Evolutionary conservation across 371 early-diverging fungal species (phyloP).

Genomic region (Mortierella sp.): DNA sequence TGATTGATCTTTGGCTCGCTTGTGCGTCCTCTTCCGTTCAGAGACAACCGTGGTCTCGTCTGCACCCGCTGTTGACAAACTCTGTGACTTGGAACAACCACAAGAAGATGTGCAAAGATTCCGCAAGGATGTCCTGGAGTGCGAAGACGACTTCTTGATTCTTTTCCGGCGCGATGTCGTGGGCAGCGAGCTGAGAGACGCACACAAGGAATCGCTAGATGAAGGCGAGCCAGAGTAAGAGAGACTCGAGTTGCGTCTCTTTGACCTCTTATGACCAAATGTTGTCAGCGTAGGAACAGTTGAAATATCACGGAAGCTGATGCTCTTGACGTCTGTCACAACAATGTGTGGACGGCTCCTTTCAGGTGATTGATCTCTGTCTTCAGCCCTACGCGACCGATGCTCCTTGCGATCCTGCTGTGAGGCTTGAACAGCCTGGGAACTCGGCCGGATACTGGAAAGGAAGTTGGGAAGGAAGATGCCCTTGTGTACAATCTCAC

Average conservation of each 20-base stretch:
- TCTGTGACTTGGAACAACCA: conserved; percentile 16
- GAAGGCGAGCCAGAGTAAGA: conserved; percentile 12
- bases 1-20: not conserved
- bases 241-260: conserved; percentile 30
- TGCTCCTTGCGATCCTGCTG: not conserved
- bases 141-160: conserved; percentile 33
- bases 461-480: conserved; percentile 13
- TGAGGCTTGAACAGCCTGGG: not conserved
- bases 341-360: conserved; percentile 17
- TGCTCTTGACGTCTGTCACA: conserved; percentile 45
- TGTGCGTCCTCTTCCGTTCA: conserved; percentile 3
- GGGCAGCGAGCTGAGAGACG: conserved; percentile 8
- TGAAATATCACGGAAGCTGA: conserved; percentile 47
- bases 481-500: not conserved
- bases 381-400: too few species aligned
- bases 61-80: not conserved
- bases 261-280: conserved; percentile 32
- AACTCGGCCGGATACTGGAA: conserved; percentile 1
- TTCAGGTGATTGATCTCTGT: conserved; percentile 4
- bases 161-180: conserved; percentile 43
- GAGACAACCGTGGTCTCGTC: not conserved
- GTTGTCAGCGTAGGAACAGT: conserved; percentile 38
- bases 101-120: conserved; percentile 25
- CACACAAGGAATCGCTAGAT: conserved; percentile 3
- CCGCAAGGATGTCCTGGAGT: conserved; percentile 7